Evolutionary conservation across 129 eudicot species (phyloP), one percentile per base, ranked within the genome.

Genomic region (Ambrosia trifida): DNA sequence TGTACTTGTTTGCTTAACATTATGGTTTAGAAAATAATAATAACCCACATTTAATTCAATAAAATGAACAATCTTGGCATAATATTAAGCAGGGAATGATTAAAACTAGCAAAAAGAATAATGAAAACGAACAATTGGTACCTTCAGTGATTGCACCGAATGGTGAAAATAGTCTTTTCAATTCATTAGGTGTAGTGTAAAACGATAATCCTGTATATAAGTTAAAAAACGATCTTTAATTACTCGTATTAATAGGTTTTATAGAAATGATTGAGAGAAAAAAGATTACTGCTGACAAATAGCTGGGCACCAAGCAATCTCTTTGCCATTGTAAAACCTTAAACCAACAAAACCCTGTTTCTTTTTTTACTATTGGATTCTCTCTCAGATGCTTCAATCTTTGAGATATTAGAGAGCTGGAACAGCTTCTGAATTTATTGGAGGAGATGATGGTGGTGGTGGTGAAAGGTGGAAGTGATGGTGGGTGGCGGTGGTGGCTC

Each of bases 121-220:
- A 43, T 13, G 57, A 40, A 56, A 33, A 4, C 24, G 11, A 53
- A 52, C 30, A 56, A 24, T 24, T 24, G 4, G n/a, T 71, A 91
- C 96, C 98, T 85, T 84, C 82, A 8, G 67, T 81, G 75, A 91
- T 83, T 50, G 65, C 47, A 58, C 98, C 98, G 70, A 88, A 91
- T 3, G 85, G 98, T 14, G 94, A 82, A 76, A 88, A 92, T 78
- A 81, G 17, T 66, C 72, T 83, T 76, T 77, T 76, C 66, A 89
- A 72, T 12, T 89, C 87, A 54, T 83, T 85, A 49, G 46, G 53
- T 35, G 94, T 88, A 11, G 89, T 79, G 74, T 85, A 92, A 81
- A 88, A 92, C 28, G 98, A 92, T 62, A 92, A 72, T 72, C 96
- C 96, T 92, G n/a, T 44, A 31, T 43, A 33, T 43, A 18, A 36